Base-by-base conservation (phyloP, 2,329 filamentous ascomycete species). In the Penicillium vulpinum region DNA sequence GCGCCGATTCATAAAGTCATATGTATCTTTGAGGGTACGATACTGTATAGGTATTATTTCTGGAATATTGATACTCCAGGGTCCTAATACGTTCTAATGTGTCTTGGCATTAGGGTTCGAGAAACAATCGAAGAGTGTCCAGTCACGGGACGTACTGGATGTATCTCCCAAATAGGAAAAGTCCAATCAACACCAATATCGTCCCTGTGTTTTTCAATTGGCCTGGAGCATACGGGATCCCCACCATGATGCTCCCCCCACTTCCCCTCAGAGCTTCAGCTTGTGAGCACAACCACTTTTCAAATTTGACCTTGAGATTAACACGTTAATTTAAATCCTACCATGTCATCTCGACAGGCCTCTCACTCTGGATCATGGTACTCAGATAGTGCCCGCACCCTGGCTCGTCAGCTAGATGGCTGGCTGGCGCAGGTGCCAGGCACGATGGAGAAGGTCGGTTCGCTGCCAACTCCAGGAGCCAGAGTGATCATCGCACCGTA, bases 351-450 rank as follows among this genome's bases (percentile, higher is more conserved):
- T 50, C 70, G 88, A 68, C 73, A 79, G 62, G 88, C 91, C 21
- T 85, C 82, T 54, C 94, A 97, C 73, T 92, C 93, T 22, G 90
- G 90, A 38, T 88, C 86, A 18, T 99, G 94, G 94, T 99, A 99
- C 73, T 81, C 86, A 7, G 81, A 81, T 47, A 81, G 86, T 57
- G 77, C 82, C 6, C 70, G 73, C 2, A 74, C 75, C n/a, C 84
- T 97, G 49, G 83, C 83, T 3, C 67, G 71, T 7, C 82, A 96
- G 76, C 87, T 99, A 5, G 85, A 94, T 56, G 74, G 76, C 48
- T 96, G 86, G 82, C 82, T 97, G n/a, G 78, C 77, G 36, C 78
- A 83, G 36, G 92, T 96, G 8, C 88, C 90, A 2, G 73, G 80
- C 47, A 81, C 82, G 1, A 77, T 94, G 39, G 80, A 88, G 31